phyloP scores from a whole-genome alignment of 2,329 filamentous ascomycete genomes.

The Xylariales sp. region DNA sequence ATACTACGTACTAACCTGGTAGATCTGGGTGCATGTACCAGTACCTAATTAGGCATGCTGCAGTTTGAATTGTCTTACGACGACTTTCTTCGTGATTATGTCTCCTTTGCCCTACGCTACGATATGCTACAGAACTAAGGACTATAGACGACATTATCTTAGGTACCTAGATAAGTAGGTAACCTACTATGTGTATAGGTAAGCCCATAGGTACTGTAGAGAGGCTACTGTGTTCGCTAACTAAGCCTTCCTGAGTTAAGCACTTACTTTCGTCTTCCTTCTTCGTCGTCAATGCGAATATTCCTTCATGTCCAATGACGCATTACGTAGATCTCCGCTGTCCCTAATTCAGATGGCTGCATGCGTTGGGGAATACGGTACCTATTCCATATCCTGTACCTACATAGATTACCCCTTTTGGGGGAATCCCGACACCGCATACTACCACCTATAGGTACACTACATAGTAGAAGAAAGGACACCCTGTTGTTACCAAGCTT shows the following conservation, averaged over 20 bases:
- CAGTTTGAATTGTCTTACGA: too few species aligned
- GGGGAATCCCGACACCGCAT: slow-evolving; percentile 20
- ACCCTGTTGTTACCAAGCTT: slow-evolving; percentile 14
- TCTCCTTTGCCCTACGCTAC: too few species aligned
- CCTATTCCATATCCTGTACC: background rate
- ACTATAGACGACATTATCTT: too few species aligned
- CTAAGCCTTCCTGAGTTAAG: background rate
- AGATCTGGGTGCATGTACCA: too few species aligned
- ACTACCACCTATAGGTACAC: too few species aligned
- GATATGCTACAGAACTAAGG: too few species aligned
- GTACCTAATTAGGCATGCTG: too few species aligned
- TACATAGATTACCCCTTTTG: slow-evolving; percentile 13
- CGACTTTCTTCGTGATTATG: too few species aligned
- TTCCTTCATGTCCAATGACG: slow-evolving; percentile 6
- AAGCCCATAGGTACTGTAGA: too few species aligned
- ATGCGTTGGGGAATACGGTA: background rate
- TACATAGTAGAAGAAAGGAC: slow-evolving; percentile 6
- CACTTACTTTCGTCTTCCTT: background rate
- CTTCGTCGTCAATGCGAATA: background rate
- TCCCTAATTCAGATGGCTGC: slow-evolving; percentile 23
- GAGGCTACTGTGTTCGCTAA: background rate
- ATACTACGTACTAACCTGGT: too few species aligned
- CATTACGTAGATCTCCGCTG: slow-evolving; percentile 20
- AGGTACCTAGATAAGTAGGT: too few species aligned
- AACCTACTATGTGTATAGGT: too few species aligned